Evolutionary conservation across 2,329 filamentous ascomycete genomes (phyloP), one percentile per base, ranked within the genome.

Genomic region (Fusarium sublunatum): DNA sequence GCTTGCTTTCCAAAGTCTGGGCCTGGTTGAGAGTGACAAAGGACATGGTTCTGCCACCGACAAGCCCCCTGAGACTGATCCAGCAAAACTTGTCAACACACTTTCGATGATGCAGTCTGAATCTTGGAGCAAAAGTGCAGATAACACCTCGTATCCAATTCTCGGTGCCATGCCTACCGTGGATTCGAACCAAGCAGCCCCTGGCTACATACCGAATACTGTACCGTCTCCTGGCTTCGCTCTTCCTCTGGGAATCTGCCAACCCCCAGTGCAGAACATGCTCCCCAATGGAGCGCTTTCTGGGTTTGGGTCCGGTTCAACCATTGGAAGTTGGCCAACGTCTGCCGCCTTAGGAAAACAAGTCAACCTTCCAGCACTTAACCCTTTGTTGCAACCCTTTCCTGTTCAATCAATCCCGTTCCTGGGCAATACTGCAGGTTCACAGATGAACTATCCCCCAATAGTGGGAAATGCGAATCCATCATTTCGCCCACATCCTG

Each of bases 401-500:
- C 6, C 35, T 36, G 34, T 54, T 28, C 12, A 40, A 40, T 7
- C 53, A n/a, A 41, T 40, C 4, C 32, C 49, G 10, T 36, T 56
- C 19, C 22, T 32, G 32, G 28, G 35, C 15, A 39, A 26, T 25
- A 11, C 28, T 41, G n/a, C 57, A 48, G 15, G 9, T 22, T 19
- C 28, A 7, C 61, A 39, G 24, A 26, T 41, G 42, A 34, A 43
- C 24, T 50, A 38, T 15, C 42, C 46, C 15, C 25, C 63, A n/a
- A 49, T 26, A 22, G 39, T 38, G n/a, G 26, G 38, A 39, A 12
- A 50, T 15, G 45, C 38, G 35, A 28, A 13, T 11, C 15, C 26
- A 6, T 26, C 48, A 31, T 13, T 53, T 13, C 46, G 34, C 2
- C 64, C 55, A 22, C 58, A 48, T 6, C 72, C 70, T 10, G 76